phyloP scores from a whole-genome alignment of 306 rosid species.

The Rosa lucieae region DNA sequence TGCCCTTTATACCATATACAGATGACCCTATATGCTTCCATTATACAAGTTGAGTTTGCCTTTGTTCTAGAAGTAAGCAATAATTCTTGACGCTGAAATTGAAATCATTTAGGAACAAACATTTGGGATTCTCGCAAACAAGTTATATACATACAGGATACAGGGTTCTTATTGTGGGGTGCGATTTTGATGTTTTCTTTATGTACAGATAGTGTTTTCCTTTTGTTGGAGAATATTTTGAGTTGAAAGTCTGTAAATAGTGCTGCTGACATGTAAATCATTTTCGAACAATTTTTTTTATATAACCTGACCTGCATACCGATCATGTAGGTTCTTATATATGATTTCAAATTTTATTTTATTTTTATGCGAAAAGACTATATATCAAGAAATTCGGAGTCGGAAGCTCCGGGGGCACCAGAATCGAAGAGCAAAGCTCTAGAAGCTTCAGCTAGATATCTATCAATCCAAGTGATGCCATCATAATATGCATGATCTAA shows the following conservation, averaged over 20 bases:
- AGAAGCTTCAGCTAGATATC: too few species aligned
- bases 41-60: not conserved
- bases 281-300: not conserved
- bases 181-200: not conserved
- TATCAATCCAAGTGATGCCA: too few species aligned
- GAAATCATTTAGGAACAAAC: not conserved
- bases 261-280: not conserved
- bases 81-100: constrained; percentile 4
- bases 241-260: not conserved
- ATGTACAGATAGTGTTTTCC: not conserved
- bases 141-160: not conserved
- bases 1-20: not conserved
- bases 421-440: too few species aligned
- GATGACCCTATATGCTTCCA: not conserved
- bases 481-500: too few species aligned
- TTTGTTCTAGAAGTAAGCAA: not conserved
- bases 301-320: not conserved
- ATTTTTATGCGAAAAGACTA: too few species aligned
- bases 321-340: not conserved
- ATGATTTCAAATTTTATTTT: not conserved
- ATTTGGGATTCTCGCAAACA: not conserved
- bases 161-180: not conserved
- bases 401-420: too few species aligned
- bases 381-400: too few species aligned
- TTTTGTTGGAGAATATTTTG: not conserved